Conservation (phyloP, 768 basidiomycete species). For the Glaciozyma martinii region DNA sequence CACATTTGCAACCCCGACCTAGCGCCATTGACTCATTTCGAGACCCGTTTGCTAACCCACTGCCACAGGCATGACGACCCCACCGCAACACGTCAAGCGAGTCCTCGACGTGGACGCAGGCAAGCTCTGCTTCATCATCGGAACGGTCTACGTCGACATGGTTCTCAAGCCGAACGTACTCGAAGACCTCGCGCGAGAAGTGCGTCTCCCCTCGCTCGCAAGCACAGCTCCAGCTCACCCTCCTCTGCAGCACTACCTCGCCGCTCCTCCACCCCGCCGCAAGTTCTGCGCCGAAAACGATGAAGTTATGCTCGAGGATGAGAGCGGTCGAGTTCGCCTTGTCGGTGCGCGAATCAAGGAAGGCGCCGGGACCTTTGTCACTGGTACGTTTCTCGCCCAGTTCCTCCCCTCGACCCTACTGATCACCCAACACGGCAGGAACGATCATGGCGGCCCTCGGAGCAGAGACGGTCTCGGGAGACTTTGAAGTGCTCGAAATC, state of each 20-base stretch:
- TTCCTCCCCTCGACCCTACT: background rate
- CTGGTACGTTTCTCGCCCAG: conserved; percentile 2
- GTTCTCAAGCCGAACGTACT: conserved; percentile 96
- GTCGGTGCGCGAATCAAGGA: conserved; percentile 60
- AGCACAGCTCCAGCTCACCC: background rate
- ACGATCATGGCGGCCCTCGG: conserved; percentile 84
- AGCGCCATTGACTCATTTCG: background rate
- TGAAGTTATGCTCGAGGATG: conserved; percentile 84
- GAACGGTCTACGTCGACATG: conserved; percentile 99
- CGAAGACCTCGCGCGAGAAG: conserved; percentile 86
- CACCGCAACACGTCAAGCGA: conserved; percentile 61
- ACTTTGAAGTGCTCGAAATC: conserved; percentile 86
- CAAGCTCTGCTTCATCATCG: conserved; percentile 78
- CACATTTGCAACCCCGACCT: too few species aligned
- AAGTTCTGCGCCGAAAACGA: conserved; percentile 75
- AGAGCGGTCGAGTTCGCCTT: conserved; percentile 81
- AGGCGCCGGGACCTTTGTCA: conserved; percentile 17
- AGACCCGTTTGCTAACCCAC: background rate
- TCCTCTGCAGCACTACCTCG: conserved; percentile 65
- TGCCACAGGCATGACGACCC: conserved; percentile 27
- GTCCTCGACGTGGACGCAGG: conserved; percentile 81
- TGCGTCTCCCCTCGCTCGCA: conserved; percentile 42
- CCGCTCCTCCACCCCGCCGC: conserved; percentile 62
- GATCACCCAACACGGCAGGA: conserved; percentile 39
- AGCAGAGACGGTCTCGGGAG: conserved; percentile 76